Evolutionary conservation across 78 protist genomes (phyloP).

Genomic region (Chrysochromulina parva): DNA sequence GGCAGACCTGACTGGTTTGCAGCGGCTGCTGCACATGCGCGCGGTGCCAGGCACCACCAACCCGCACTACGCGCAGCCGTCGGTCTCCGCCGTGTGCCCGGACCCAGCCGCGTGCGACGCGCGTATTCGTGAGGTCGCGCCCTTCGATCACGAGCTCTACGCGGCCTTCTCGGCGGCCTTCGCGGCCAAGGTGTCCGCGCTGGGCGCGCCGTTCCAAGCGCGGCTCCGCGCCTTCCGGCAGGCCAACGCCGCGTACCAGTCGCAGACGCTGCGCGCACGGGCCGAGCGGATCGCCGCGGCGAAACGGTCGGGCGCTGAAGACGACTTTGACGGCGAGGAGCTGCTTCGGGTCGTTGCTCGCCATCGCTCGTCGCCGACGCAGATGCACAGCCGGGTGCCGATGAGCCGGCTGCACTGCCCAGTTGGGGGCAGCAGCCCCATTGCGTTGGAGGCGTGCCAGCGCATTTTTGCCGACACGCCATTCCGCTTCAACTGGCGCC

Average conservation of each 20-base stretch:
- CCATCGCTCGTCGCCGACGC: not conserved
- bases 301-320: too few relatives aligned
- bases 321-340: too few relatives aligned
- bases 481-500: not conserved
- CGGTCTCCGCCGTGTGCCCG: not conserved
- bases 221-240: not conserved
- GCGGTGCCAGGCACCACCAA: not conserved
- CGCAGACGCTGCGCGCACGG: not conserved
- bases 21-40: not conserved
- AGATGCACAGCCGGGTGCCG: not conserved
- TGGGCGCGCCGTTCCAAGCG: not conserved
- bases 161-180: not conserved
- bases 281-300: too few relatives aligned
- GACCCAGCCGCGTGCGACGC: not conserved
- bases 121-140: not conserved
- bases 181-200: not conserved
- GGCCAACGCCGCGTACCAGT: not conserved
- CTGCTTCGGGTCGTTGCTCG: not conserved
- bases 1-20: not conserved
- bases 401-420: not conserved
- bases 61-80: not conserved
- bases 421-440: not conserved
- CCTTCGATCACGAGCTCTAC: not conserved
- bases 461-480: not conserved
- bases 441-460: not conserved